Base-by-base conservation (phyloP, 192 early-diverging fungal genomes). In the Dissophora globulifera region DNA sequence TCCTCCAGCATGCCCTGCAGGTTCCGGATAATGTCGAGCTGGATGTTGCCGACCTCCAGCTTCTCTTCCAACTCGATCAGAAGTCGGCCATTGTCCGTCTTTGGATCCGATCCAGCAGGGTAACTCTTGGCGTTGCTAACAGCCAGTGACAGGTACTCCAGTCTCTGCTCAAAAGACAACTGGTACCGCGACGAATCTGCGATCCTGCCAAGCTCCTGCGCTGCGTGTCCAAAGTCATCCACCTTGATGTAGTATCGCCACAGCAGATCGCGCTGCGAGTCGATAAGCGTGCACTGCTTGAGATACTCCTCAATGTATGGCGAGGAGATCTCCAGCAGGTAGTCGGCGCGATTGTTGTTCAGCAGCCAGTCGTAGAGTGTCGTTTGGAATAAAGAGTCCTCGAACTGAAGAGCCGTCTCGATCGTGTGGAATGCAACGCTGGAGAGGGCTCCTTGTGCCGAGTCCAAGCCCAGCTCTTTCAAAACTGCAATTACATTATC, bases 321-420 rank as follows among this genome's bases (percentile, higher is more conserved):
- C 12, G 67, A 69, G 0, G 62, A 58, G 46, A 85, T 82, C 42
- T 85, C 78, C 32, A 89, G 82, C 22, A 91, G 62, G 52, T 84
- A 58, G 19, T 86, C 58, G 5, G 67, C 54, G 27, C 80, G 75
- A 29, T 58, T 78, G 35, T 81, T 71, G 2, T 67, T 79, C 48
- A 93, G 64, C 32, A 92, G 70, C 89, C 86, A 90, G 30, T 89
- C 83, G 54, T 86, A 92, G 6, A 91, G 78, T n/a, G 62, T 64
- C 54, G 86, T 84, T 40, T 92, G 89, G 83, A 93, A 93, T 35
- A 86, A 67, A 1, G 66, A 67, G 52, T 93, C 91, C 30, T 83
- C 74, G 40, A 67, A 72, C 4, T 78, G 69, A 51, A 91, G 80
- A 31, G 81, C 75, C 3, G 59, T 63, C 13, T 48, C 45, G 26